Conservation (phyloP, 2,329 filamentous ascomycete genomes). For the Ascosphaera apis region DNA sequence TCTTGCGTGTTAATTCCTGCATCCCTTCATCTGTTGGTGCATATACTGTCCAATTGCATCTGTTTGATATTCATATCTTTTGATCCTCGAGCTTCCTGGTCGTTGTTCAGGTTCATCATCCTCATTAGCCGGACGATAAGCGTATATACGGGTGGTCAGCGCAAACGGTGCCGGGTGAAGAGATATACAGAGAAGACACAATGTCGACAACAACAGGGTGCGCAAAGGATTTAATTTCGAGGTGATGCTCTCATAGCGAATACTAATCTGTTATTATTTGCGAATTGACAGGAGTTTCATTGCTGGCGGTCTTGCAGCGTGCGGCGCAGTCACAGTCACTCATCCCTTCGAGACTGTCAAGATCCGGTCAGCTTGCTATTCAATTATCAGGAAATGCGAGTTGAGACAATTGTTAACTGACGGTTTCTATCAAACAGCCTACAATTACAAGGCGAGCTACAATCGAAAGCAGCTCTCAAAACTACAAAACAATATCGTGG, state of each 20-base stretch:
- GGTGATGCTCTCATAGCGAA: not conserved
- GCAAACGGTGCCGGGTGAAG: not conserved
- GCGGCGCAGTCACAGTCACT: conserved; percentile 89
- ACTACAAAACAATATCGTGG: conserved; percentile 77
- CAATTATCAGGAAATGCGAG: not conserved
- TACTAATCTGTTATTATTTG: not conserved
- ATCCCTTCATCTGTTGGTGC: no score
- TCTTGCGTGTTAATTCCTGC: no score
- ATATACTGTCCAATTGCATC: no score
- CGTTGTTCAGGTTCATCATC: no score
- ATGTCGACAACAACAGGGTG: conserved; percentile 35
- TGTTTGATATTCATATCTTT: no score
- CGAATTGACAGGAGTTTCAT: conserved; percentile 50
- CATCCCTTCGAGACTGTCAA: conserved; percentile 98
- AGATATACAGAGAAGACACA: conserved; percentile 1
- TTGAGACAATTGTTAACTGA: not conserved
- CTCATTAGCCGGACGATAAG: no score
- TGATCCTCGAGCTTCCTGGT: no score
- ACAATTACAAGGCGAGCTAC: conserved; percentile 89
- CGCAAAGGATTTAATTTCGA: conserved; percentile 3
- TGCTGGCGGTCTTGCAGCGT: conserved; percentile 87
- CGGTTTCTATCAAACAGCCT: conserved; percentile 32
- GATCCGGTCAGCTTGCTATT: conserved; percentile 45
- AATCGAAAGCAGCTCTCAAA: conserved; percentile 46
- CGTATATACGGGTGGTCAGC: no score